A percentile compares a stretch with the other conserved stretches of the same genome.
Conservation (phyloP, 768 basidiomycete genomes). For the Mycena amicta region DNA sequence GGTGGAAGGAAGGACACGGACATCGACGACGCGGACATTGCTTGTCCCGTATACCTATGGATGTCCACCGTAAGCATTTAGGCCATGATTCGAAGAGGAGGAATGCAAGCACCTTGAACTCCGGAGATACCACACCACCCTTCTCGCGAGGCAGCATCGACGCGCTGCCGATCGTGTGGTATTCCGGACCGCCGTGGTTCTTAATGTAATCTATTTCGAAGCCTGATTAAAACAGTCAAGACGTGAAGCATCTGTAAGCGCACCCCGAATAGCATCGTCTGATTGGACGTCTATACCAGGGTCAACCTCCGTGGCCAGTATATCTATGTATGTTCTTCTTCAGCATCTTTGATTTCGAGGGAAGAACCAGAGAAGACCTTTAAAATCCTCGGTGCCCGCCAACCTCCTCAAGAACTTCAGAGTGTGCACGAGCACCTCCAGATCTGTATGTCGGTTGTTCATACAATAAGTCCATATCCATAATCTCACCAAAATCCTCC, state of each 20-base stretch:
- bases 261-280: constrained; percentile 24
- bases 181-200: constrained; percentile 15
- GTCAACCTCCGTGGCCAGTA: constrained; percentile 9
- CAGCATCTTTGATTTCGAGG: too few relatives aligned
- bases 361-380: neutral
- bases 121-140: constrained; percentile 10
- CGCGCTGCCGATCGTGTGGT: constrained; percentile 8
- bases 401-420: constrained; percentile 24
- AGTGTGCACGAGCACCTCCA: constrained; percentile 13
- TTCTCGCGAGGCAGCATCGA: constrained; percentile 9
- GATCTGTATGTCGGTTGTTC: too few relatives aligned
- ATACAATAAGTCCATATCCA: too few relatives aligned
- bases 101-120: constrained; percentile 4
- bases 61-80: neutral
- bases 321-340: constrained; percentile 8
- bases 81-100: neutral
- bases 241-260: too few relatives aligned
- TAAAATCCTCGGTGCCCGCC: constrained; percentile 18
- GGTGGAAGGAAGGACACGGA: neutral
- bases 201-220: constrained; percentile 11
- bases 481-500: constrained; percentile 27
- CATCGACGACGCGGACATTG: constrained; percentile 18
- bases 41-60: constrained; percentile 15
- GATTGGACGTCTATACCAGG: constrained; percentile 23
- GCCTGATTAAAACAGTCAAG: neutral